A percentile compares a stretch with the other conserved stretches of the same genome.
phyloP scores from a whole-genome alignment of 768 basidiomycete genomes.

The Suillus weaverae region DNA sequence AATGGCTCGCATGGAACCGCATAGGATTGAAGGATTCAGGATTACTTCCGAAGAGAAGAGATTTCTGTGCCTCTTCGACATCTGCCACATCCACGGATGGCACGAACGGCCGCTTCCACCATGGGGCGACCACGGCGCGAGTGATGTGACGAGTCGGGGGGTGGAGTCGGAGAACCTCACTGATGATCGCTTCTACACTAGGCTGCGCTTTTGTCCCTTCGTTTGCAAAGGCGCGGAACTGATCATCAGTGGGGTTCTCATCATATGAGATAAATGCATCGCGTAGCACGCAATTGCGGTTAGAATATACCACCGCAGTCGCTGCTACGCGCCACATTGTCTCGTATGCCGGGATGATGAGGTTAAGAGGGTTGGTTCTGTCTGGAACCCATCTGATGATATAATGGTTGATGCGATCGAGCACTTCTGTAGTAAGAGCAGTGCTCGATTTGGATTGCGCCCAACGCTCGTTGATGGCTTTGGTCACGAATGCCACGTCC shows the following conservation, averaged over 20 bases:
- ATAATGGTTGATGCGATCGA: slow-evolving; percentile 31
- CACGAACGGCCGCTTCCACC: slow-evolving; percentile 6
- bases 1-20: slow-evolving; percentile 29
- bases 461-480: slow-evolving; percentile 38
- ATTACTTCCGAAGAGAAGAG: slow-evolving; percentile 41
- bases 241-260: slow-evolving; percentile 25
- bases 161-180: slow-evolving; percentile 48
- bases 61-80: slow-evolving; percentile 20
- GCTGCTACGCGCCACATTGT: slow-evolving; percentile 60
- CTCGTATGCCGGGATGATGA: slow-evolving; percentile 56
- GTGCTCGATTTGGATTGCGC: slow-evolving; percentile 41
- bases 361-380: slow-evolving; percentile 40
- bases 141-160: slow-evolving; percentile 52
- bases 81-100: slow-evolving; percentile 23
- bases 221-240: slow-evolving; percentile 27
- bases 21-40: slow-evolving; percentile 37
- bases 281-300: slow-evolving; percentile 16
- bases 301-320: slow-evolving; percentile 33
- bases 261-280: slow-evolving; percentile 32
- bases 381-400: slow-evolving; percentile 42
- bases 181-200: slow-evolving; percentile 38
- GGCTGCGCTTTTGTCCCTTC: slow-evolving; percentile 15
- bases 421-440: slow-evolving; percentile 23
- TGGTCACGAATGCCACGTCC: slow-evolving; percentile 37
- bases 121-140: slow-evolving; percentile 22